Base-by-base conservation (phyloP, 2,329 filamentous ascomycete genomes). In the Magnaporthiopsis incrustans region DNA sequence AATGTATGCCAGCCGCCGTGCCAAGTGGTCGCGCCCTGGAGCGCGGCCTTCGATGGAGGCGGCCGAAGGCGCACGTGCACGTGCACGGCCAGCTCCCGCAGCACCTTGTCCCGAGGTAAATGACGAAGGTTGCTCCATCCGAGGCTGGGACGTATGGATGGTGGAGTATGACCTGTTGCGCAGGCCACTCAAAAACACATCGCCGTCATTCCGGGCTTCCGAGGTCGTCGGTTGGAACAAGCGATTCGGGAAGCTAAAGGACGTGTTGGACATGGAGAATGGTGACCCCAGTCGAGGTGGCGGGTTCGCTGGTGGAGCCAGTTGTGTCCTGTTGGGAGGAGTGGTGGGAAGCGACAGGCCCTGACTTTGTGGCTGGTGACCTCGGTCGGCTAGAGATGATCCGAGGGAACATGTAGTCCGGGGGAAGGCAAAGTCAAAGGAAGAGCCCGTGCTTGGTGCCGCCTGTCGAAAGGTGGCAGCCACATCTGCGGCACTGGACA, bases 181-280 rank as follows among this genome's bases (percentile, higher is more conserved):
- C 73, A 11, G 7, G 44, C 44, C 44, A 25, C 44, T 53, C 44
- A 53, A 53, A 10, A 53, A 53, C 44, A 53, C 44, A n/a, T 53
- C 44, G 44, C 22, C 44, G 4, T 53, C 44, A 53, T 53, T n/a
- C 2, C 18, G n/a, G 18, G 44, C 22, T 25, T 53, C 44, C 2
- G 44, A 53, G 14, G 44, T 53, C 38, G 76, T 73, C 2, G 79
- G 77, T 67, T 81, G 79, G 38, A 78, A 80, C 35, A 82, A 72
- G 57, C 85, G 80, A 65, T 82, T 84, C n/a, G 86, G 85, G 67
- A 87, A 85, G 59, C 85, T 87, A 69, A 85, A 80, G 72, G 82
- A 85, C 15, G 81, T 77, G 64, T 73, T 77, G 12, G 77, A 71
- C 44, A 77, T 77, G 10, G 79, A 75, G 67, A 88, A 88, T 0